Evolutionary conservation across 441 rosid genomes (phyloP).

Genomic region (Gossypium lobatum): DNA sequence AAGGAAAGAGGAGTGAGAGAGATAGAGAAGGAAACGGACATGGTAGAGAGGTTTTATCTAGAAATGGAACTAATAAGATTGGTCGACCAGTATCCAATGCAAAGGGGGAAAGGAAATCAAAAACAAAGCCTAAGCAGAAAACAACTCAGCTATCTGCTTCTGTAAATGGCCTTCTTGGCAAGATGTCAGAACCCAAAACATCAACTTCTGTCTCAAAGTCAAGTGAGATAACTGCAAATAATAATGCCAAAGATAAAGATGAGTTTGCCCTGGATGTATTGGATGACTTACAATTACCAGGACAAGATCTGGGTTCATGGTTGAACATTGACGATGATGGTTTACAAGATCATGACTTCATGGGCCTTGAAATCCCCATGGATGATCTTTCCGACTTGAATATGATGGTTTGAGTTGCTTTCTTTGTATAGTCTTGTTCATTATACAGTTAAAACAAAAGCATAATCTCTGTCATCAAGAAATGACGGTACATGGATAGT

Average conservation of each 20-base stretch:
- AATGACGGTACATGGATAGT: conserved; percentile 50
- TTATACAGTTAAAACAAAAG: conserved; percentile 60
- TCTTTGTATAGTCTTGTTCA: conserved; percentile 79
- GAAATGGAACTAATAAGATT: conserved; percentile 68
- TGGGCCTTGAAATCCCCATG: conserved; percentile 99
- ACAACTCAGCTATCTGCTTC: conserved; percentile 71
- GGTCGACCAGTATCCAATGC: conserved; percentile 74
- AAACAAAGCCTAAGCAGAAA: conserved; percentile 91
- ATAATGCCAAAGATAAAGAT: conserved; percentile 46
- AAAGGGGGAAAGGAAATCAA: conserved; percentile 85
- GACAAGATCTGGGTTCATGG: conserved; percentile 88
- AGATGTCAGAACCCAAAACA: conserved; percentile 53
- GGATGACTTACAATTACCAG: conserved; percentile 76
- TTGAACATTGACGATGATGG: conserved; percentile 91
- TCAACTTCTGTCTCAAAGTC: conserved; percentile 44
- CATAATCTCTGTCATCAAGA: conserved; percentile 43
- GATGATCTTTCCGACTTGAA: conserved; percentile 95
- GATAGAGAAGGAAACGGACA: conserved; percentile 95
- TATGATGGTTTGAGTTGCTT: conserved; percentile 86
- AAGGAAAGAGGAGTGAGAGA: conserved; percentile 97
- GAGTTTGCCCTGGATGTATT: conserved; percentile 58
- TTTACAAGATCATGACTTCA: conserved; percentile 78
- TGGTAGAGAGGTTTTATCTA: conserved; percentile 54
- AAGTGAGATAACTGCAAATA: conserved; percentile 30
- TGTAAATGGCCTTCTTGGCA: conserved; percentile 62